Conservation (phyloP, 345 rosid species). For the Salix arbutifolia region DNA sequence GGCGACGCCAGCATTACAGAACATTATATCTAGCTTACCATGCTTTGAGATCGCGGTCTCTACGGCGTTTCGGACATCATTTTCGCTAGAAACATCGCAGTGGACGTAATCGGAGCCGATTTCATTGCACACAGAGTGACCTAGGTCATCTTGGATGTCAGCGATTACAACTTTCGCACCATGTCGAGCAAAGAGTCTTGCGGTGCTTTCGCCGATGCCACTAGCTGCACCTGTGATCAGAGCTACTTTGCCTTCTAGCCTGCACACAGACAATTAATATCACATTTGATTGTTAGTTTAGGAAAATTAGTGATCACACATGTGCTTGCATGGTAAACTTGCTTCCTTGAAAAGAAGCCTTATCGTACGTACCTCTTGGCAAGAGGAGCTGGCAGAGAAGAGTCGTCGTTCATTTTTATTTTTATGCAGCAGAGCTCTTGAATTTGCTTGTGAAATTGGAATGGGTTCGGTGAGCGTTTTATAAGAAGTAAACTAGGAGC, state of each 20-base stretch:
- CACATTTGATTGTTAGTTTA: too few relatives aligned
- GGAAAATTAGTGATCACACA: too few relatives aligned
- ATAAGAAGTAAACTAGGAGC: too few relatives aligned
- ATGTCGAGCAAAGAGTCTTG: conserved; percentile 18
- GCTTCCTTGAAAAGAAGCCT: too few relatives aligned
- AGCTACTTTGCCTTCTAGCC: conserved; percentile 36
- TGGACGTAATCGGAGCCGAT: conserved; percentile 18
- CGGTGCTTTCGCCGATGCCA: conserved; percentile 24
- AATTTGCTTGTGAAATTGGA: too few relatives aligned
- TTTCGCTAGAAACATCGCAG: conserved; percentile 22
- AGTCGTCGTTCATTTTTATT: too few relatives aligned
- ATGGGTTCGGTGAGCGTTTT: too few relatives aligned
- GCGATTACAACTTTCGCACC: conserved; percentile 35
- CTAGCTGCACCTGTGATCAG: conserved; percentile 30
- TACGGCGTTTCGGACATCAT: conserved; percentile 19
- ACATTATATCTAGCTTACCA: conserved; percentile 34
- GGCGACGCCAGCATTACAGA: conserved; percentile 22
- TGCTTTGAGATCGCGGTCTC: conserved; percentile 21
- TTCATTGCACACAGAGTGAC: conserved; percentile 21
- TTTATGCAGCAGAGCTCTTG: too few relatives aligned
- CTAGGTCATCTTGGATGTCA: conserved; percentile 23
- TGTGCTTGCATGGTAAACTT: too few relatives aligned
- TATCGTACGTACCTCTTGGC: too few relatives aligned
- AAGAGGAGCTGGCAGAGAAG: too few relatives aligned
- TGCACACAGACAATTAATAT: not conserved